Conservation (phyloP, 371 early-diverging fungal genomes). For the Mycotypha africana region DNA sequence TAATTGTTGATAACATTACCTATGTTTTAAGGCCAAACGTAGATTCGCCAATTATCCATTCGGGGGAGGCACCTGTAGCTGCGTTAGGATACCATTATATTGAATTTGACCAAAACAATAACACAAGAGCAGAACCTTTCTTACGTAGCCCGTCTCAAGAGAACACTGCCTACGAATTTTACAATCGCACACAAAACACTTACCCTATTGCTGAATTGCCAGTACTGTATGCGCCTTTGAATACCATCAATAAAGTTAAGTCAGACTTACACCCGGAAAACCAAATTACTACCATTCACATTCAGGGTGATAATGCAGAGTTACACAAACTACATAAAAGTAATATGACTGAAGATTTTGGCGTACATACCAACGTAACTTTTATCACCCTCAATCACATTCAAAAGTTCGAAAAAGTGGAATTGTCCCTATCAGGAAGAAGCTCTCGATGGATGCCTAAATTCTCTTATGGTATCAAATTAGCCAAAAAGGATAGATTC, state of each 20-base stretch:
- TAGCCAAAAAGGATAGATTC: conserved; percentile 13
- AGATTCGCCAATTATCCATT: conserved; percentile 1
- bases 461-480: conserved; percentile 19
- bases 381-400: conserved; percentile 11
- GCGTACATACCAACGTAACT: conserved; percentile 8
- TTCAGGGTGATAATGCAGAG: conserved; percentile 5
- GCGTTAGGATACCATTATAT: conserved; percentile 11
- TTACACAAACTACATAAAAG: conserved; percentile 9
- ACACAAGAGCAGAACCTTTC: conserved; percentile 6
- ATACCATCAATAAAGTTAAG: conserved; percentile 11
- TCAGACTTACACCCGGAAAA: conserved; percentile 17
- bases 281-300: conserved; percentile 19
- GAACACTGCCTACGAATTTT: conserved; percentile 17
- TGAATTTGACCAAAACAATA: conserved; percentile 4
- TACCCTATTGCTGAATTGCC: conserved; percentile 4
- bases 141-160: conserved; percentile 3
- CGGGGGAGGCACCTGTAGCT: conserved; percentile 20
- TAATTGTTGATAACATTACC: conserved; percentile 11
- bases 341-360: not conserved
- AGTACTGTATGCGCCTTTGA: conserved; percentile 5
- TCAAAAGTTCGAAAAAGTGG: conserved; percentile 1
- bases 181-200: conserved; percentile 20
- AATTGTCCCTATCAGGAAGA: conserved; percentile 19
- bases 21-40: conserved; percentile 3
- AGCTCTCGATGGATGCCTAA: conserved; percentile 23